Conservation (phyloP, 192 early-diverging fungal genomes). For the Backusella sp. region DNA sequence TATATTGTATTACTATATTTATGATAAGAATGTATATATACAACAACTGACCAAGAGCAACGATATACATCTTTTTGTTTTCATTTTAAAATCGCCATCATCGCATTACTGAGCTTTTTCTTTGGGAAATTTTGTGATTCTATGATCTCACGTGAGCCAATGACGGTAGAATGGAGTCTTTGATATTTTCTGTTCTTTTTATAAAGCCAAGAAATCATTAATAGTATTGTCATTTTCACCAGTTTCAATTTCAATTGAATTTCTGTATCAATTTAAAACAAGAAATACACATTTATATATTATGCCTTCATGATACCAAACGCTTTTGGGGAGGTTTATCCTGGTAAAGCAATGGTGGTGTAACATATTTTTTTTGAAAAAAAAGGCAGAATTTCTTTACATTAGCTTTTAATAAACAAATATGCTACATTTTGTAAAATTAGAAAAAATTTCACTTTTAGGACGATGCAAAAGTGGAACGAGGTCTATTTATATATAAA, state of each 20-base stretch:
- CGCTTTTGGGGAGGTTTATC: not conserved
- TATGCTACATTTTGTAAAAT: not conserved
- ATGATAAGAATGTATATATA: not conserved
- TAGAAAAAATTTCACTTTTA: not conserved
- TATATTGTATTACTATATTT: not conserved
- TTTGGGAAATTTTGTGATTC: not conserved
- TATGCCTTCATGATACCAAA: not conserved
- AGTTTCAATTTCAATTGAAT: not conserved
- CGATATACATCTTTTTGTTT: not conserved
- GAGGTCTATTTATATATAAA: no score
- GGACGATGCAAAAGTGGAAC: not conserved
- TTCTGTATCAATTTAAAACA: not conserved
- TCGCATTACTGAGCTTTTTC: not conserved
- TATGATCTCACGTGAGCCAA: not conserved
- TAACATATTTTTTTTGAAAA: not conserved
- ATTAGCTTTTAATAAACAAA: not conserved
- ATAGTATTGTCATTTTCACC: not conserved
- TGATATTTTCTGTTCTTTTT: not conserved
- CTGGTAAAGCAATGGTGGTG: not conserved
- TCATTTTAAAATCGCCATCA: not conserved
- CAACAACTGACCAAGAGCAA: not conserved
- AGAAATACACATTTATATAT: not conserved
- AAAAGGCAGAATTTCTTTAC: not conserved
- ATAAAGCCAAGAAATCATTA: not conserved
- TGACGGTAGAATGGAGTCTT: not conserved